phyloP scores from a whole-genome alignment of 75 land plant genomes.

The Cupressus sempervirens region DNA sequence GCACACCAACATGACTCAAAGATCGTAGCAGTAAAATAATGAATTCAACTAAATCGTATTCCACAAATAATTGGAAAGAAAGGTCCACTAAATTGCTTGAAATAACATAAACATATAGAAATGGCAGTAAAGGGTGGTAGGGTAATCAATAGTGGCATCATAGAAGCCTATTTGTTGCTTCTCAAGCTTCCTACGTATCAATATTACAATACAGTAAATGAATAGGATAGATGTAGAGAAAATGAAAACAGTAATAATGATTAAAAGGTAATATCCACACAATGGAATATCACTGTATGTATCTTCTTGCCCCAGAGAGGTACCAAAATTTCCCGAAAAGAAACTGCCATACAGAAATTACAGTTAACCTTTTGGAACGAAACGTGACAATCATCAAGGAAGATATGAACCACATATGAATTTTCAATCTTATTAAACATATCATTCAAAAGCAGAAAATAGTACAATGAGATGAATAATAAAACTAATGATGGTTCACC shows the following conservation, averaged over 20 bases:
- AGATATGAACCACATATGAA: background rate
- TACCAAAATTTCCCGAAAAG: background rate
- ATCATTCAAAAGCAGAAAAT: no score
- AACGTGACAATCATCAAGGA: background rate
- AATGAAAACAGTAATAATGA: background rate
- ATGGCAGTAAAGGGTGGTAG: background rate
- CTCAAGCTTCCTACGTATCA: background rate
- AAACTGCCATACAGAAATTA: background rate
- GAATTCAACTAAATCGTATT: background rate
- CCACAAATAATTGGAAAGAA: background rate
- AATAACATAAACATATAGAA: conserved; percentile 1
- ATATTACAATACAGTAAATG: background rate
- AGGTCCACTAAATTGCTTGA: background rate
- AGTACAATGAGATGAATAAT: background rate
- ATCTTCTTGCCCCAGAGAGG: background rate
- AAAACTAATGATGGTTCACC: background rate
- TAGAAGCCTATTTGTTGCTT: background rate
- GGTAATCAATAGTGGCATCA: background rate
- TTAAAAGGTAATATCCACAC: background rate
- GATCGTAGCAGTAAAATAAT: background rate
- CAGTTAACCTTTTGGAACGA: background rate
- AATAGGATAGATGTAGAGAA: background rate
- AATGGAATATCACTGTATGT: background rate
- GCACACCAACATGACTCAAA: background rate
- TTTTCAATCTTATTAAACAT: background rate